Evolutionary conservation across 1,284 basidiomycete genomes (phyloP), one percentile per base, ranked within the genome.

Genomic region (Pseudozyma thailandica): DNA sequence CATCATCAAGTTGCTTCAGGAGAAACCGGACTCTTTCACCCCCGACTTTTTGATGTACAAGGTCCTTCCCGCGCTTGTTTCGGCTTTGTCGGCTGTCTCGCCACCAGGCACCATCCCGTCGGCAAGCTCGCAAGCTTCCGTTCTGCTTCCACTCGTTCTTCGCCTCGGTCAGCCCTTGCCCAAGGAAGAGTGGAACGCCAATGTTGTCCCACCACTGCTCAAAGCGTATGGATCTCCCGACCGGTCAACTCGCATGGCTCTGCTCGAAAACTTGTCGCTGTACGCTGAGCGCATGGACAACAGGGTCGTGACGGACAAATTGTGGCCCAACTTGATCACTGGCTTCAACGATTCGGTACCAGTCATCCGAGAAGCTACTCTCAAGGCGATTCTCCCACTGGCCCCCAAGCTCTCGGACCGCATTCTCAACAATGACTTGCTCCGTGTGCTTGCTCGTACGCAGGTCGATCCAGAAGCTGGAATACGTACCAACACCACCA

Each of bases 401-500:
- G 89, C 93, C 0, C 88, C 91, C 20, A 95, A 98, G 44, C 58
- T 83, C 25, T 92, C 87, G 47, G 93, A 97, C 72, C 90, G 95
- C 1, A 90, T 97, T 39, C 87, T 98, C 42, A 99, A 98, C 85
- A 98, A 98, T 75, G 96, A 99, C 64, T 88, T 98, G 27, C 88
- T 98, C 1, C 90, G 94, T 4, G 88, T 92, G 66, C 88, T 99
- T 18, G 95, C 95, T 2, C 92, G 92, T 76, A 91, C 92, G 84
- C 96, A 98, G 85, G 89, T 88, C 18, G 95, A 98, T 80, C 86
- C 90, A 0, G 95, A 98, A 84, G 88, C 94, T 0, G 94, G 93
- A 1, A 97, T 98, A 77, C 89, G 96, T 39, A 98, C 95, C 13
- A 98, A 98, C 81, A 97, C 95, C 0, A 98, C 94, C 79, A 96